Conservation (phyloP, 371 early-diverging fungal species). For the Rhizopus stolonifer region DNA sequence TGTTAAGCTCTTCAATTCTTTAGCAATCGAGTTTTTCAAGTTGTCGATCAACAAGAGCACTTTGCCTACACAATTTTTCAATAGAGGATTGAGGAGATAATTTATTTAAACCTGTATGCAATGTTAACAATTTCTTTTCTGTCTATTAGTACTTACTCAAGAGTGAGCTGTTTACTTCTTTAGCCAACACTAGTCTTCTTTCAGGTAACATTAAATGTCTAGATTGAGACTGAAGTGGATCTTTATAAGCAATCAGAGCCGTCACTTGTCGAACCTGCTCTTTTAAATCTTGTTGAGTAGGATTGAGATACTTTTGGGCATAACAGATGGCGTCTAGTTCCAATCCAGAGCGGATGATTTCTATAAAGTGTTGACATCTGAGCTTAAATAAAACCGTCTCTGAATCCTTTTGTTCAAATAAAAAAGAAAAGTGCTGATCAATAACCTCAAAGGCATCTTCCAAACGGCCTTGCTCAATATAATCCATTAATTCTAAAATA, state of each 20-base stretch:
- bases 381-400: slow-evolving; percentile 27
- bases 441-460: slow-evolving; percentile 35
- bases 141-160: slow-evolving; percentile 17
- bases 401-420: slow-evolving; percentile 19
- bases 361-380: slow-evolving; percentile 44
- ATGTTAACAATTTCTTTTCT: not conserved
- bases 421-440: slow-evolving; percentile 28
- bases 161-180: slow-evolving; percentile 30
- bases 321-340: slow-evolving; percentile 35
- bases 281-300: slow-evolving; percentile 18
- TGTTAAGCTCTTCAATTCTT: not conserved
- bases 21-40: not conserved
- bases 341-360: slow-evolving; percentile 26
- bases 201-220: slow-evolving; percentile 35
- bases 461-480: slow-evolving; percentile 33
- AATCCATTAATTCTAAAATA: slow-evolving; percentile 26
- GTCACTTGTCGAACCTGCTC: slow-evolving; percentile 38
- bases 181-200: slow-evolving; percentile 33
- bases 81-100: slow-evolving; percentile 12
- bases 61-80: slow-evolving; percentile 17
- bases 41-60: slow-evolving; percentile 7
- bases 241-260: slow-evolving; percentile 38
- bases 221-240: slow-evolving; percentile 34
- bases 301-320: slow-evolving; percentile 35
- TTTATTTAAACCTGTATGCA: not conserved